Conservation (phyloP, 257 asterid species). For the Anisodus acutangulus region DNA sequence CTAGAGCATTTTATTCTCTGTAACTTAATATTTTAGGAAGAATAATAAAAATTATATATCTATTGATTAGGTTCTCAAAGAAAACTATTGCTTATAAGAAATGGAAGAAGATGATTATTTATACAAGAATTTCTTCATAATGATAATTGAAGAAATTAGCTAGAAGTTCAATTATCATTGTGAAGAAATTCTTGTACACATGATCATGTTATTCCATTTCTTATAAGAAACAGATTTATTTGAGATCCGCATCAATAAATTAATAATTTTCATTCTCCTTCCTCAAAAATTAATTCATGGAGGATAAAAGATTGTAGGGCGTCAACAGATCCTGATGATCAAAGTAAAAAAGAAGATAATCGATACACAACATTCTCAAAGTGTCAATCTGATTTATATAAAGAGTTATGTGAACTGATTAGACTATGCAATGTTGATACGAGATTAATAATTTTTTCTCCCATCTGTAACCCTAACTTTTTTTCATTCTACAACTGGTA, state of each 20-base stretch:
- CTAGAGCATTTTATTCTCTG: conserved; percentile 36
- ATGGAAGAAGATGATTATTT: too few relatives aligned
- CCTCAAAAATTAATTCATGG: not conserved
- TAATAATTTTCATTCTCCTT: conserved; percentile 32
- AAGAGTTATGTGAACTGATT: conserved; percentile 44
- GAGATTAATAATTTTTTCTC: conserved; percentile 42
- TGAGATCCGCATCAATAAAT: not conserved
- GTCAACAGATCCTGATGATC: conserved; percentile 39
- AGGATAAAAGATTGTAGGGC: conserved; percentile 35
- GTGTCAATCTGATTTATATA: conserved; percentile 38
- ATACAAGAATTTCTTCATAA: too few relatives aligned
- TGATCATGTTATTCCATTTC: too few relatives aligned
- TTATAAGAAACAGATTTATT: too few relatives aligned
- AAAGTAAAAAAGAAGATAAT: conserved; percentile 36
- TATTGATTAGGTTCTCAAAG: not conserved
- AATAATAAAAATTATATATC: too few relatives aligned
- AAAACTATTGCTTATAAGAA: too few relatives aligned
- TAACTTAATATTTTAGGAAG: not conserved
- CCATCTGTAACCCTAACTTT: conserved; percentile 48
- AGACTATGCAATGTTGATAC: conserved; percentile 39
- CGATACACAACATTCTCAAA: conserved; percentile 46
- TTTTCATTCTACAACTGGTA: conserved; percentile 46
- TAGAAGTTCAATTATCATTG: too few relatives aligned
- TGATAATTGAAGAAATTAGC: too few relatives aligned
- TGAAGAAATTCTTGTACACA: too few relatives aligned